phyloP scores from a whole-genome alignment of 2,329 filamentous ascomycete genomes.

The Colletotrichum musae region DNA sequence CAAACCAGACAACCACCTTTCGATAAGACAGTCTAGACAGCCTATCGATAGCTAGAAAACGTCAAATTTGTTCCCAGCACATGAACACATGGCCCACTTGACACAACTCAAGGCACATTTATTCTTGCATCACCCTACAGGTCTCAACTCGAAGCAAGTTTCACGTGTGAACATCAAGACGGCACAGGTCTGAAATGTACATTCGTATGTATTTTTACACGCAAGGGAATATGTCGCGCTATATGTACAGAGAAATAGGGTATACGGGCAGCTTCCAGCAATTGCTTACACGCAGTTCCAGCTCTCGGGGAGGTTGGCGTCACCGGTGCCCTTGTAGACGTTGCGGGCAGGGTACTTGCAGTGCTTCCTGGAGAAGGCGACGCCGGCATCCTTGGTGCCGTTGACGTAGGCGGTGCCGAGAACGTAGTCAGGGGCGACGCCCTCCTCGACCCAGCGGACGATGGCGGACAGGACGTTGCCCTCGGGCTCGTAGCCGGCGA shows the following conservation, averaged over 20 bases:
- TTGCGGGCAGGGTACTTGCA: slow-evolving; percentile 53
- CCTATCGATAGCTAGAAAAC: no score
- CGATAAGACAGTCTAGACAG: no score
- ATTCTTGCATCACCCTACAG: no score
- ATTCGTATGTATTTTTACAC: no score
- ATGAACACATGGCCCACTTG: no score
- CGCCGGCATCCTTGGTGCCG: slow-evolving; percentile 43
- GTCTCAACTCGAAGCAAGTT: rapidly evolving
- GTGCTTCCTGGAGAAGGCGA: slow-evolving; percentile 51
- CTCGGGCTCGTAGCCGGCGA: slow-evolving; percentile 46
- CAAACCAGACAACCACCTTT: no score
- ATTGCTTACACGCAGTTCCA: slow-evolving; percentile 38
- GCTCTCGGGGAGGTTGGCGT: slow-evolving; percentile 40
- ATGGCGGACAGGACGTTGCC: slow-evolving; percentile 50
- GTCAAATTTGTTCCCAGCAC: no score
- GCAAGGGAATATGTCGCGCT: no score
- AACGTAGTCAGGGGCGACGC: slow-evolving; percentile 47
- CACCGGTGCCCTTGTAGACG: slow-evolving; percentile 45
- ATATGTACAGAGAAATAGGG: slow-evolving; percentile 14
- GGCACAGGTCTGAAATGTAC: no score
- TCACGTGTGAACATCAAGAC: no score
- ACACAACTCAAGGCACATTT: no score
- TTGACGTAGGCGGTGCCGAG: slow-evolving; percentile 53
- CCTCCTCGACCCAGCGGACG: slow-evolving; percentile 50
- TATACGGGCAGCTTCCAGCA: neutral